phyloP scores from a whole-genome alignment of 2,329 filamentous ascomycete species.

The Curvularia sp. region DNA sequence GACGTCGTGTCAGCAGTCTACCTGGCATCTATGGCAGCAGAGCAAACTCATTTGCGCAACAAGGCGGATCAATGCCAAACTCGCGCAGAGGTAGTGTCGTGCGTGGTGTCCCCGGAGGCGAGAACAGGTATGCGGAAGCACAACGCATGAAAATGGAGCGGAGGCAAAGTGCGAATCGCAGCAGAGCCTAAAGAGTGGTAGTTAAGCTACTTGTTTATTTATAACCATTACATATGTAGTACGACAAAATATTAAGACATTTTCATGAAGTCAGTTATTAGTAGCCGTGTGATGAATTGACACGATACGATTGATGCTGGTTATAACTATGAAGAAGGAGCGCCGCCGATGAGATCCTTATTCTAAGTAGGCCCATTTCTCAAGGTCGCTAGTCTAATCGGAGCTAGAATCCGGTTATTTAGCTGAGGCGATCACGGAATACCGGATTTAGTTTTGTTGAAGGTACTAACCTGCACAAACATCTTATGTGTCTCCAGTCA shows the following conservation, averaged over 20 bases:
- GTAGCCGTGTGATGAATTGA: not conserved
- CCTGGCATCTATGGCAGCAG: conserved; percentile 44
- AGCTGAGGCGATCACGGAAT: not conserved
- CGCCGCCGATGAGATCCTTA: not conserved
- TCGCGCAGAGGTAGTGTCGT: conserved; percentile 43
- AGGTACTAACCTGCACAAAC: not conserved
- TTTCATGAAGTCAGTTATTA: not conserved
- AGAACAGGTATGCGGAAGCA: conserved; percentile 22
- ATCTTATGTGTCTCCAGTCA: not conserved
- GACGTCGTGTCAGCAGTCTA: conserved; percentile 42
- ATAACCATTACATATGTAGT: not conserved
- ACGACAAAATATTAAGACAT: not conserved
- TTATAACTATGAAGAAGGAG: not conserved
- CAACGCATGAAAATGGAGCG: conserved; percentile 16
- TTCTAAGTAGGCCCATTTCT: not conserved
- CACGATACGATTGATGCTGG: not conserved
- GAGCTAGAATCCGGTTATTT: not conserved
- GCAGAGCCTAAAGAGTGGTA: not conserved
- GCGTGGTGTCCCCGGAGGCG: conserved; percentile 26
- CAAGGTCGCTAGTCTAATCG: not conserved
- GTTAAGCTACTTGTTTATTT: not conserved
- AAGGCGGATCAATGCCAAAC: conserved; percentile 27
- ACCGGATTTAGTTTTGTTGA: not conserved
- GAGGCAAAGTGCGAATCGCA: conserved; percentile 14
- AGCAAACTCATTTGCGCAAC: conserved; percentile 36